phyloP scores from a whole-genome alignment of 306 rosid species.

The Heteromeles arbutifolia region DNA sequence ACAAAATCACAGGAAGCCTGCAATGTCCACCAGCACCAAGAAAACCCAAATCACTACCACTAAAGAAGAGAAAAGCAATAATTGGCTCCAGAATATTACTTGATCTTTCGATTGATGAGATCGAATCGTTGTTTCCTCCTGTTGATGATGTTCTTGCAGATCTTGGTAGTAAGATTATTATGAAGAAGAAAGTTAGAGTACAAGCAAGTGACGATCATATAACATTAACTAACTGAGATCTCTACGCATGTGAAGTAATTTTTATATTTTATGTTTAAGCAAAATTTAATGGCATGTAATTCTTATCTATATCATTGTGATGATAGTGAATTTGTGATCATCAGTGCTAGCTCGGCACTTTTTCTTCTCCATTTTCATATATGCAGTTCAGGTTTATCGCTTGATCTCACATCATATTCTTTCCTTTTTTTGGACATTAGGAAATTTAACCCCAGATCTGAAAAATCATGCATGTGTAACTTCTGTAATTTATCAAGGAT shows the following conservation, averaged over 20 bases:
- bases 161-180: conserved; percentile 25
- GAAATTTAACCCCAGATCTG: conserved; percentile 9
- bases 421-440: background rate
- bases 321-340: background rate
- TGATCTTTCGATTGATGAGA: conserved; percentile 31
- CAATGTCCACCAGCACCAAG: conserved; percentile 71
- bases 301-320: background rate
- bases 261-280: background rate
- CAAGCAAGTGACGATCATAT: background rate
- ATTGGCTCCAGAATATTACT: conserved; percentile 11
- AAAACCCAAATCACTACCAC: conserved; percentile 41
- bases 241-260: background rate
- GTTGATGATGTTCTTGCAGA: conserved; percentile 21
- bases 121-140: conserved; percentile 41
- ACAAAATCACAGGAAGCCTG: conserved; percentile 26
- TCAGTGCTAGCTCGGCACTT: background rate
- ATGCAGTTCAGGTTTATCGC: background rate
- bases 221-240: background rate
- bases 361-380: background rate
- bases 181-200: conserved; percentile 37
- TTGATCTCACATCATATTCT: background rate
- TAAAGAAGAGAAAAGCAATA: conserved; percentile 33
- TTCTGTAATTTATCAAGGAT: conserved; percentile 1
- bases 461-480: background rate
- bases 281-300: background rate